A percentile compares a stretch with the other conserved stretches of the same genome.
Evolutionary conservation across 331 rosid genomes (phyloP).

Genomic region (Ulmus americana): DNA sequence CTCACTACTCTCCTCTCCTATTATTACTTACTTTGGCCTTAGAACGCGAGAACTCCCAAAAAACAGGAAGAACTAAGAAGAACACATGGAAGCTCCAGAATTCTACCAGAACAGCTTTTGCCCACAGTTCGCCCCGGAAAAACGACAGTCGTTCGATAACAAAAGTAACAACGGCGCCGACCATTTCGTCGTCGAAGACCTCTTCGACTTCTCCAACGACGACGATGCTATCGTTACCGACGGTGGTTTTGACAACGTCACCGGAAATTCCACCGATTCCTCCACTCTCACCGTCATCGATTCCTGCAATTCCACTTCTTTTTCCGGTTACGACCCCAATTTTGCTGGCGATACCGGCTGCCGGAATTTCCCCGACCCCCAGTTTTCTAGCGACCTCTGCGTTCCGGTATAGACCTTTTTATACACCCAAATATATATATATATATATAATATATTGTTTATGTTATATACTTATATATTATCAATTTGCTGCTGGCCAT

Average conservation of each 20-base stretch:
- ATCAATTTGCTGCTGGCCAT: too few species aligned
- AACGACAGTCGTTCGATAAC: slow-evolving; percentile 21
- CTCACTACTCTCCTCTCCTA: slow-evolving; percentile 22
- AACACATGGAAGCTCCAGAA: slow-evolving; percentile 64
- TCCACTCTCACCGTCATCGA: slow-evolving; percentile 42
- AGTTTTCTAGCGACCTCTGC: slow-evolving; percentile 66
- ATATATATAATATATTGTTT: background rate
- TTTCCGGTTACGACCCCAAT: slow-evolving; percentile 32
- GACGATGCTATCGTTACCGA: slow-evolving; percentile 28
- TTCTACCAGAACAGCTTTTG: slow-evolving; percentile 35
- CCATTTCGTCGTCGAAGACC: slow-evolving; percentile 77
- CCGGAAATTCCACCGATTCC: slow-evolving; percentile 44
- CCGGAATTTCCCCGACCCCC: slow-evolving; percentile 32
- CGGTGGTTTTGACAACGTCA: slow-evolving; percentile 23
- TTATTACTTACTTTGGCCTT: slow-evolving; percentile 16
- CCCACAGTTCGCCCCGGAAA: slow-evolving; percentile 39
- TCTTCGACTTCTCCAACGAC: slow-evolving; percentile 73
- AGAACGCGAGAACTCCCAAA: slow-evolving; percentile 2
- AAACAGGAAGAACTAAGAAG: background rate
- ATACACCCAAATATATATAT: background rate
- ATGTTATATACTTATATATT: too few species aligned
- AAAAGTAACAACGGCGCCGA: slow-evolving; percentile 22
- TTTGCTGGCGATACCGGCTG: slow-evolving; percentile 19
- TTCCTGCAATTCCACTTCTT: slow-evolving; percentile 45
- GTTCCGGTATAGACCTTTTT: slow-evolving; percentile 57